Evolutionary conservation across 495 filamentous ascomycete species (phyloP).

Genomic region (Aspergillus baeticus): DNA sequence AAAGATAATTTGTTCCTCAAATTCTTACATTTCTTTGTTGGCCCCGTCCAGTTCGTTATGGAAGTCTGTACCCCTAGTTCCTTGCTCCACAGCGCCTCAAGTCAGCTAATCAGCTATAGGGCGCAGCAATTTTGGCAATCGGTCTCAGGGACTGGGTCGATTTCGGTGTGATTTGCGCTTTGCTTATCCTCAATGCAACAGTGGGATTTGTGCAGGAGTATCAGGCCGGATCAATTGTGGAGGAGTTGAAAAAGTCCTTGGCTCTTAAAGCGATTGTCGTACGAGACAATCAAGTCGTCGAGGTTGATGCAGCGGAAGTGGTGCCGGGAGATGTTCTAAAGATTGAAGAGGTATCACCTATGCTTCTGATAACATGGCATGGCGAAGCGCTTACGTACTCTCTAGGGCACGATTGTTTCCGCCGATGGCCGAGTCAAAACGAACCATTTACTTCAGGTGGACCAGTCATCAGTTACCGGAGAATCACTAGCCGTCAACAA

Average conservation of each 20-base stretch:
- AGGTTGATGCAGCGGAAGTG: constrained; percentile 74
- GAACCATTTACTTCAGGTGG: constrained; percentile 78
- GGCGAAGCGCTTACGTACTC: constrained; percentile 1
- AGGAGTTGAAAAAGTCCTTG: constrained; percentile 87
- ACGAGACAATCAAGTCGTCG: constrained; percentile 68
- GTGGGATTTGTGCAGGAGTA: constrained; percentile 90
- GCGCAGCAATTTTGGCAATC: constrained; percentile 71
- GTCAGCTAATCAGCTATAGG: constrained; percentile 40
- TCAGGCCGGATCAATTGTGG: constrained; percentile 87
- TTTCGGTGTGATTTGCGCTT: constrained; percentile 73
- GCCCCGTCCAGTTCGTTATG: constrained; percentile 94
- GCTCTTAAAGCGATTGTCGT: constrained; percentile 82
- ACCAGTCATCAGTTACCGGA: constrained; percentile 89
- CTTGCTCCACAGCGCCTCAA: not conserved
- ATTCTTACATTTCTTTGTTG: constrained; percentile 82
- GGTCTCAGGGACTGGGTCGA: constrained; percentile 78
- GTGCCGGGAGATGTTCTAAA: constrained; percentile 89
- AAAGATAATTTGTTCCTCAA: constrained; percentile 82
- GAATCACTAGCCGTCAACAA: constrained; percentile 92
- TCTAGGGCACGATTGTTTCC: constrained; percentile 77
- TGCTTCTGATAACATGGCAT: not conserved
- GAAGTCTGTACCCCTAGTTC: constrained; percentile 53
- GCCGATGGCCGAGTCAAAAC: constrained; percentile 85
- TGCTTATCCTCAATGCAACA: constrained; percentile 74
- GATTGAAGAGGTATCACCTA: constrained; percentile 66